phyloP scores from a whole-genome alignment of 2,329 filamentous ascomycete species.

The Arthrobotrys conoides region DNA sequence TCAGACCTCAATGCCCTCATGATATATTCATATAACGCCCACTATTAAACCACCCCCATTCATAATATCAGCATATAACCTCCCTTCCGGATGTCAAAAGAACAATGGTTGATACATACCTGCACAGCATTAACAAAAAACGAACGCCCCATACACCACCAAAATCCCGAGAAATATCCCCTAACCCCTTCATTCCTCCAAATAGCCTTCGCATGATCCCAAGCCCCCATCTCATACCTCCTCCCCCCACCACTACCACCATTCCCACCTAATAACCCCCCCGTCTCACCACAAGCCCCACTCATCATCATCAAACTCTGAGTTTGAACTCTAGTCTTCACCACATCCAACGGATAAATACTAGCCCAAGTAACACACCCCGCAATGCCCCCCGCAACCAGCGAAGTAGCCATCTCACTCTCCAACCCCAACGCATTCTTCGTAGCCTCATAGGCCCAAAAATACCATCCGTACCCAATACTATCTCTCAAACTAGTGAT shows the following conservation, averaged over 20 bases:
- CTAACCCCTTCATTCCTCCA: conserved; percentile 76
- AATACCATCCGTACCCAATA: conserved; percentile 97
- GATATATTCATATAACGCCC: conserved; percentile 91
- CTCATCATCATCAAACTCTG: conserved; percentile 69
- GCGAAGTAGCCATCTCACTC: conserved; percentile 66
- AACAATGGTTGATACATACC: conserved; percentile 65
- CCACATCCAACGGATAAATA: conserved; percentile 89
- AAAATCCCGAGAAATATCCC: conserved; percentile 81
- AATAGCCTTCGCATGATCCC: conserved; percentile 76
- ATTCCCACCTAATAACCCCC: conserved; percentile 65
- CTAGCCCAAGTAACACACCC: conserved; percentile 88
- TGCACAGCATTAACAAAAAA: conserved; percentile 94
- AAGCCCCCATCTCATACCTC: conserved; percentile 69
- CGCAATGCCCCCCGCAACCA: conserved; percentile 88
- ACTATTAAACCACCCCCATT: conserved; percentile 74
- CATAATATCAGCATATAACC: conserved; percentile 23
- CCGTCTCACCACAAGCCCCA: conserved; percentile 51
- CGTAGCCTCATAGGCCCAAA: conserved; percentile 88
- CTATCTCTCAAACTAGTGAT: conserved; percentile 87
- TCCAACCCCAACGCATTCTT: conserved; percentile 73
- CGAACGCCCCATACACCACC: conserved; percentile 85
- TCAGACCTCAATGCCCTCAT: conserved; percentile 73
- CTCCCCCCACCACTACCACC: conserved; percentile 52
- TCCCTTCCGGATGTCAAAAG: conserved; percentile 3
- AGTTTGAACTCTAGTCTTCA: conserved; percentile 92